Evolutionary conservation across 768 basidiomycete species (phyloP), one percentile per base, ranked within the genome.

Genomic region (Suillus ampliporus): DNA sequence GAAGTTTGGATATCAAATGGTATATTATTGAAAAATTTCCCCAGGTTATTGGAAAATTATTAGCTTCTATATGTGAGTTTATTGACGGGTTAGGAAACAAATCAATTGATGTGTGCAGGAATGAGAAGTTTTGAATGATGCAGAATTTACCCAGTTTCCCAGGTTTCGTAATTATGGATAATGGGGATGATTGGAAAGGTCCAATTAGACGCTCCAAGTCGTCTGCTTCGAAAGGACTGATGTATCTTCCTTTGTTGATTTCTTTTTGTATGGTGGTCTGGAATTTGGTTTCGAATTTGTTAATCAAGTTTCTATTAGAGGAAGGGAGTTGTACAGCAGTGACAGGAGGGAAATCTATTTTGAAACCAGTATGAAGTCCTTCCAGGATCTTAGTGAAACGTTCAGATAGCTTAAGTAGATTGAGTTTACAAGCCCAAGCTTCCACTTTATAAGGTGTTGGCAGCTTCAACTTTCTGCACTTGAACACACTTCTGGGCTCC

Each of bases 11-110:
- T 23, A 73, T 64, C 3, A 74, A 56, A 19, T 71, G 61, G 21
- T 65, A 75, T 0, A 81, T 61, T 0, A 72, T 68, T 0, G 65
- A 53, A 57, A 84, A 83, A 0, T 80, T 82, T 0, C 80, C 80
- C 82, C 80, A 83, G 0, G 77, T 78, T 68, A 78, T 80, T 0
- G 81, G 82, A 58, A 77, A 75, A 17, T 64, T 15, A 19, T 69
- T 52, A 0, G 80, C 64, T 38, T 75, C 43, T 23, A 83, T 80
- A 19, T 44, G 17, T 0, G 64, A 59, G 52, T 81, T 82, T 38
- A 81, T 74, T 0, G 79, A 79, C 0, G 61, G 37, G 19, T 59
- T 64, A 3, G 31, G 58, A 21, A 15, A 56, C 2, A n/a, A n/a
- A n/a, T n/a, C n/a, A n/a, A 3, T 5, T 4, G 46, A 3, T 1